Evolutionary conservation across 805 yeast genomes (phyloP), one percentile per base, ranked within the genome.

Genomic region (Starmerella apis): DNA sequence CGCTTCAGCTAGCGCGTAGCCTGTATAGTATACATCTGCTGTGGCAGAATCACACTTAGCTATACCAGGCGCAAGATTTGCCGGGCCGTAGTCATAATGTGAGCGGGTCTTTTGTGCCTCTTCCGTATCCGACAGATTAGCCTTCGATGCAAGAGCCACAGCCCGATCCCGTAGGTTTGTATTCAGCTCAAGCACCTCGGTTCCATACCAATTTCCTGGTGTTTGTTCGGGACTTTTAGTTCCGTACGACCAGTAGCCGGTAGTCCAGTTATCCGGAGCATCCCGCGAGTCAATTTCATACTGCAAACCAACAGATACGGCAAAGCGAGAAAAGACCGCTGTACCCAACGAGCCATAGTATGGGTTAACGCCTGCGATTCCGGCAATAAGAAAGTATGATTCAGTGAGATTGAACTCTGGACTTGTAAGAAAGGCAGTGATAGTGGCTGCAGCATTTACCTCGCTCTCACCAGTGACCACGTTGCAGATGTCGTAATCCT

Each of bases 391-490:
- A 68, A 77, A 80, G 68, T 78, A 79, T 38, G 84, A 77, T 58
- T 74, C 71, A 32, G 77, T 61, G 46, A 80, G 70, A 60, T 80
- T 81, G 54, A 80, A 79, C 50, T 69, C 58, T 35, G 81, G 78
- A 50, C 71, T 69, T 61, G 77, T 67, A 10, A 74, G 62, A 55
- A 80, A 64, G 6, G 84, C 80, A 37, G 75, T 71, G 51, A 79
- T 61, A 22, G 82, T 69, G 23, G 78, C 55, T 14, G 84, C 83
- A 33, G 84, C 84, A 58, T 80, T 80, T 56, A 78, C 73, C 62
- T 79, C 83, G 55, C 79, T 80, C 65, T 79, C 84, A 48, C 85
- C 85, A n/a, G 81, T 76, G 41, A 81, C 77, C 48, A 79, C 60
- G 60, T 77, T 79, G 69, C 83, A 79, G 25, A 80, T 62, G 25